Conservation (phyloP, 768 basidiomycete species). For the Lactarius evosmus region DNA sequence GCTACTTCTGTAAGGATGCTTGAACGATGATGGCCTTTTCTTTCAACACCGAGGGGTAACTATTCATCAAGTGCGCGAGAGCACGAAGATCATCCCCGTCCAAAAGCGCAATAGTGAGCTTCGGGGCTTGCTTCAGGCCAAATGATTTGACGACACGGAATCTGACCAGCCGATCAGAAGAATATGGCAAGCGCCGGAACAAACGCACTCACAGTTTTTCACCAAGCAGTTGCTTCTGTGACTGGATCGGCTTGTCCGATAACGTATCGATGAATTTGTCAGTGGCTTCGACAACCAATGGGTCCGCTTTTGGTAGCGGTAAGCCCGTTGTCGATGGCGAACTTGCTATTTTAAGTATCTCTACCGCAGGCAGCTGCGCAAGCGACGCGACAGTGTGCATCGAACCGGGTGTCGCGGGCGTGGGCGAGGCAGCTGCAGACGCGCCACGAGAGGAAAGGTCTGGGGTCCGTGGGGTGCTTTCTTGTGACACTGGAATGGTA, state of each 20-base stretch:
- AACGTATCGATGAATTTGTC: constrained; percentile 64
- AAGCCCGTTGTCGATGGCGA: constrained; percentile 44
- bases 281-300: constrained; percentile 46
- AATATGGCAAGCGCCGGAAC: constrained; percentile 21
- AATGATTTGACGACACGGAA: constrained; percentile 67
- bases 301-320: constrained; percentile 29
- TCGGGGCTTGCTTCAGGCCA: constrained; percentile 83
- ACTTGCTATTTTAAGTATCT: constrained; percentile 67
- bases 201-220: constrained; percentile 60
- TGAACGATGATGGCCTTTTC: constrained; percentile 38
- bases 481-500: constrained; percentile 34
- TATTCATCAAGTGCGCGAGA: constrained; percentile 83
- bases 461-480: constrained; percentile 67
- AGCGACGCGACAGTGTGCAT: constrained; percentile 67
- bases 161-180: constrained; percentile 27
- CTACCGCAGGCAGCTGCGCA: constrained; percentile 67
- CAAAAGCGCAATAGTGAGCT: constrained; percentile 77
- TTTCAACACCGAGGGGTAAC: constrained; percentile 77
- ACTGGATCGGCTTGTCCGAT: constrained; percentile 65
- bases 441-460: constrained; percentile 73
- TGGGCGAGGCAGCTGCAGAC: constrained; percentile 66
- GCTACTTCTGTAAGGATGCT: constrained; percentile 18
- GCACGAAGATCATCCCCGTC: constrained; percentile 84
- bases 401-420: constrained; percentile 57
- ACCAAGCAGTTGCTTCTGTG: constrained; percentile 80